Evolutionary conservation across 2,329 filamentous ascomycete species (phyloP), one percentile per base, ranked within the genome.

Genomic region (Akanthomyces muscarius): DNA sequence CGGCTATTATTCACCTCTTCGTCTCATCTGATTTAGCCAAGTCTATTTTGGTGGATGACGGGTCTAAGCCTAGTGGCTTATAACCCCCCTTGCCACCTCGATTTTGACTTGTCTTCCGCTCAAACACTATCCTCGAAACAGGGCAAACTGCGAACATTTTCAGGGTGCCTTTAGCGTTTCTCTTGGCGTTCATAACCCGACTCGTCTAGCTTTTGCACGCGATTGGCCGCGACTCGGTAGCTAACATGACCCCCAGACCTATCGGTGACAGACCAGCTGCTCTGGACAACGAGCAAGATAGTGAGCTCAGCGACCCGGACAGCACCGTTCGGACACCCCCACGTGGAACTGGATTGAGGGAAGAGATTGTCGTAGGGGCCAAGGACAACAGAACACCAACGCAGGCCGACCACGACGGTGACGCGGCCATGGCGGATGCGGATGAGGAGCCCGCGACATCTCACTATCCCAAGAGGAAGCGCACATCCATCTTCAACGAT

Each of bases 401-500:
- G 5, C 28, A 28, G 23, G 38, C 21, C 16, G 41, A 30, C 38
- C 68, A 69, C 10, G 68, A 72, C 4, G 80, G 80, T 38, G 81
- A 83, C 66, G 73, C 75, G 25, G 73, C 71, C 10, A 81, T 81
- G 77, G 72, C 72, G 1, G 78, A 81, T 42, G 72, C 64, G 4
- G 76, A 79, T 2, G 74, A 76, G 13, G 78, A 75, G 41, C 72
- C 75, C 1, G 65, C 72, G 0, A 67, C 71, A 36, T 75, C 79
- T 0, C 76, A 80, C 55, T 80, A 81, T 60, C 77, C 80, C 0
- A 87, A 87, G 72, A 79, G 85, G 38, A 87, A 87, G 71, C 80
- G 85, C 13, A 73, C 74, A 1, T 80, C 81, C 0, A 69, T 80
- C 42, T 82, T 83, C 65, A 76, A 78, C 54, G 80, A 84, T 58